Percentiles rank a stretch among this genome's conserved stretches.
Evolutionary conservation across 768 basidiomycete species (phyloP).

Genomic region (Leucosporidium scottii): DNA sequence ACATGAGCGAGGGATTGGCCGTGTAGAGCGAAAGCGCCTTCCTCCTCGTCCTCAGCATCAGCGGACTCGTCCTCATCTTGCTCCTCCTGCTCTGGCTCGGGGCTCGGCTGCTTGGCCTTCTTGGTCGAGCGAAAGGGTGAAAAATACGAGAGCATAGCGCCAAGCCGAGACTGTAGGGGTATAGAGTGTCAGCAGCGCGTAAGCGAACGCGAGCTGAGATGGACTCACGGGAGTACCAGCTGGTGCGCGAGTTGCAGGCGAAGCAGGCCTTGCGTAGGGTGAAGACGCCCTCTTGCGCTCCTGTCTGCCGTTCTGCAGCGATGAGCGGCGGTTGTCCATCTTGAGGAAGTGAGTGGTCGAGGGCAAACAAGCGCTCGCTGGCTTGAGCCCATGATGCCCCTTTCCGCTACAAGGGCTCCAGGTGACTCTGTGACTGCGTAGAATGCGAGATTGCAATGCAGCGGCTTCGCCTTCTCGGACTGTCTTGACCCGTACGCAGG

Average conservation of each 20-base stretch:
- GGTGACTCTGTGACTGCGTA: too few species aligned
- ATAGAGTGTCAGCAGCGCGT: background rate
- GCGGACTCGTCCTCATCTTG: background rate
- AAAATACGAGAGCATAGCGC: slow-evolving; percentile 19
- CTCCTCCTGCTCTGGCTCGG: background rate
- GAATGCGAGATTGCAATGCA: too few species aligned
- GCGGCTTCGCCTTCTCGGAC: too few species aligned
- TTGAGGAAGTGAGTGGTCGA: too few species aligned
- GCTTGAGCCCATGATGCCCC: too few species aligned
- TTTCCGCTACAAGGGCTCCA: too few species aligned
- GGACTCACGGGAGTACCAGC: background rate
- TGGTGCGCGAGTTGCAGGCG: background rate
- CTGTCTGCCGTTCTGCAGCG: background rate
- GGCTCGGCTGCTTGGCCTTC: background rate
- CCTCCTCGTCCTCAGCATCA: slow-evolving; percentile 1
- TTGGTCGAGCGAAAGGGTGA: slow-evolving; percentile 18
- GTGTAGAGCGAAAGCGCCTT: slow-evolving; percentile 13
- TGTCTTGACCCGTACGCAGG: too few species aligned
- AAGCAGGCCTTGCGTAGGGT: background rate
- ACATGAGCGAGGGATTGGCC: background rate
- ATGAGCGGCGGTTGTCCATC: too few species aligned
- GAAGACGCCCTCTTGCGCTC: background rate
- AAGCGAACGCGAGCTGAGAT: too few species aligned
- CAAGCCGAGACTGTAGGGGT: slow-evolving; percentile 10
- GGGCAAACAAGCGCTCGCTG: too few species aligned